Percentiles rank a stretch among this genome's conserved stretches.
Evolutionary conservation across 1,139 yeast species (phyloP).

Genomic region (Blastobotrys serpentis): DNA sequence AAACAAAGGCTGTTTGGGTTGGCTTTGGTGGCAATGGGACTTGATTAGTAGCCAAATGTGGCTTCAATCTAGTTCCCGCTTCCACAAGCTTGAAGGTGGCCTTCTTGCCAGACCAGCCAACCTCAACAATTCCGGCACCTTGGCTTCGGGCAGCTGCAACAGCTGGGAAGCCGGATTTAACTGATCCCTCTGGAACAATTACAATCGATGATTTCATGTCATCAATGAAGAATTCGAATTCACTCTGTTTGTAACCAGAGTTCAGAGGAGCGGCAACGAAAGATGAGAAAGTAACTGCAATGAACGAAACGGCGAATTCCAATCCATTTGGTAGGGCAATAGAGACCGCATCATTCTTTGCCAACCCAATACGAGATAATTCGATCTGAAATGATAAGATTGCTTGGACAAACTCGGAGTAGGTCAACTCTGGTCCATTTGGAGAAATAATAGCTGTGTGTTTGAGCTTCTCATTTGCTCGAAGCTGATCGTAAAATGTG

Average conservation of each 20-base stretch:
- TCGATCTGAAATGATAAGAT: slow-evolving; percentile 32
- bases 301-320: slow-evolving; percentile 54
- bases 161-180: slow-evolving; percentile 42
- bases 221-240: slow-evolving; percentile 59
- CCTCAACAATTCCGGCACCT: slow-evolving; percentile 50
- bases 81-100: slow-evolving; percentile 20
- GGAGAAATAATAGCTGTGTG: slow-evolving; percentile 33
- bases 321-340: slow-evolving; percentile 59
- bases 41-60: slow-evolving; percentile 4
- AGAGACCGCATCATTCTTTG: slow-evolving; percentile 51
- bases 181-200: slow-evolving; percentile 53
- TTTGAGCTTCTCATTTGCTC: slow-evolving; percentile 16
- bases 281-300: slow-evolving; percentile 54
- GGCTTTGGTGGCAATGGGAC: slow-evolving; percentile 43
- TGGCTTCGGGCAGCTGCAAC: slow-evolving; percentile 51
- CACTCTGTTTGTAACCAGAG: slow-evolving; percentile 56
- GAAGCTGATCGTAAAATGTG: slow-evolving; percentile 27
- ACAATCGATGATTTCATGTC: slow-evolving; percentile 57
- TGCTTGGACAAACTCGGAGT: slow-evolving; percentile 29
- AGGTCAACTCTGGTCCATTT: slow-evolving; percentile 33
- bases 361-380: slow-evolving; percentile 34
- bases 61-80: slow-evolving; percentile 8
- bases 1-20: slow-evolving; percentile 56
- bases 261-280: slow-evolving; percentile 65
- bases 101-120: slow-evolving; percentile 43